Conservation (phyloP, 495 filamentous ascomycete species). For the Barbatosphaeria neglecta region DNA sequence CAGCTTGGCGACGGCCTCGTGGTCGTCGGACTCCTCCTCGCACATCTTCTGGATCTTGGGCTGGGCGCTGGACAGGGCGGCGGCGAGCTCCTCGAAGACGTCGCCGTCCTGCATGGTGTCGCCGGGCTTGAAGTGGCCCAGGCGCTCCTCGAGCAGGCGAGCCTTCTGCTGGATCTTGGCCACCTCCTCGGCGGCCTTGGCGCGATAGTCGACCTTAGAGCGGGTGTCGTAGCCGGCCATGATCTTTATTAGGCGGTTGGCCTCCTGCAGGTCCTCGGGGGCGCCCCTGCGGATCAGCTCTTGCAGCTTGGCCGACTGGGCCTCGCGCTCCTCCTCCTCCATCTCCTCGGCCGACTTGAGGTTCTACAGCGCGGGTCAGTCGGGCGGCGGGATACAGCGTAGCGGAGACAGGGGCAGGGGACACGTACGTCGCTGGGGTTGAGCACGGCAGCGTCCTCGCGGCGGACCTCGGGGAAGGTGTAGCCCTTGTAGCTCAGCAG, state of each 20-base stretch:
- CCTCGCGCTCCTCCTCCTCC: slow-evolving; percentile 91
- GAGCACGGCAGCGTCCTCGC: slow-evolving; percentile 91
- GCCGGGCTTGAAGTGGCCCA: slow-evolving; percentile 71
- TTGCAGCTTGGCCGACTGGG: slow-evolving; percentile 92
- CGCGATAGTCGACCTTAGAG: slow-evolving; percentile 92
- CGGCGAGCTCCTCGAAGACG: slow-evolving; percentile 93
- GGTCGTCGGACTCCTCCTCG: slow-evolving; percentile 93
- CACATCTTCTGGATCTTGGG: slow-evolving; percentile 99
- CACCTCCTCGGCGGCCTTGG: slow-evolving; percentile 93
- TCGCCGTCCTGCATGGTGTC: slow-evolving; percentile 81
- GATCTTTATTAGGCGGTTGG: slow-evolving; percentile 94
- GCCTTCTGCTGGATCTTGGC: slow-evolving; percentile 89
- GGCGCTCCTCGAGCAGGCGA: slow-evolving; percentile 79
- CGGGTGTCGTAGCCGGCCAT: slow-evolving; percentile 96
- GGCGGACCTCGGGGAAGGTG: slow-evolving; percentile 77
- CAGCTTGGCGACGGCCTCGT: slow-evolving; percentile 88
- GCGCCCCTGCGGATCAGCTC: slow-evolving; percentile 88
- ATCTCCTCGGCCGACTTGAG: slow-evolving; percentile 96
- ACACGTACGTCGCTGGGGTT: slow-evolving; percentile 88
- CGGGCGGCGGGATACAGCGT: background rate
- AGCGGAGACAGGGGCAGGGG: background rate
- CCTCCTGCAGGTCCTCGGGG: slow-evolving; percentile 88
- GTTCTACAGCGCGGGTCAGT: slow-evolving; percentile 44
- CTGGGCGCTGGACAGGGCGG: slow-evolving; percentile 81
- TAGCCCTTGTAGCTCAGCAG: slow-evolving; percentile 95